Evolutionary conservation across 495 filamentous ascomycete genomes (phyloP).

Genomic region (Penicillium malachiteum): DNA sequence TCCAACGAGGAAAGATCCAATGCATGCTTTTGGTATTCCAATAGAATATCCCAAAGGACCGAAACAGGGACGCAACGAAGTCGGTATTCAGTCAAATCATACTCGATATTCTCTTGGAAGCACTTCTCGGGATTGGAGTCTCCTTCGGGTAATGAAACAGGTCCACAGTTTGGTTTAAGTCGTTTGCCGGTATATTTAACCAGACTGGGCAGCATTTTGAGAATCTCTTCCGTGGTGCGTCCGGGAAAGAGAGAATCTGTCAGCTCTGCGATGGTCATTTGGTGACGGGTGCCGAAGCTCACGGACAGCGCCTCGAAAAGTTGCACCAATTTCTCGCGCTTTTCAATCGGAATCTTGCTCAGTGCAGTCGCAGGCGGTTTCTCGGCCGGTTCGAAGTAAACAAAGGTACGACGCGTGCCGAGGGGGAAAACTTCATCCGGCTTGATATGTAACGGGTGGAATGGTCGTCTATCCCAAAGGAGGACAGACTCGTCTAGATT

Average conservation of each 20-base stretch:
- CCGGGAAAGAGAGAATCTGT: constrained; percentile 25
- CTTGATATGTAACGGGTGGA: constrained; percentile 52
- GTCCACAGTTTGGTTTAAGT: constrained; percentile 31
- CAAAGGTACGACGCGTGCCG: constrained; percentile 16
- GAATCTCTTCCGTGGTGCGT: constrained; percentile 26
- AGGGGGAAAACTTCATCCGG: constrained; percentile 57
- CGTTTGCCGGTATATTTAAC: constrained; percentile 28
- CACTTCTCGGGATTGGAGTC: constrained; percentile 19
- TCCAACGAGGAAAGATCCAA: constrained; percentile 14
- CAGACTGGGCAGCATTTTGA: constrained; percentile 34
- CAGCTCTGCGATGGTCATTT: constrained; percentile 26
- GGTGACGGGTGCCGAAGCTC: constrained; percentile 19
- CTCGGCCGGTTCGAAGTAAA: constrained; percentile 42
- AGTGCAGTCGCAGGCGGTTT: constrained; percentile 20
- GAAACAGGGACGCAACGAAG: constrained; percentile 18
- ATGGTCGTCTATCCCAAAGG: constrained; percentile 62
- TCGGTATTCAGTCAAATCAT: constrained; percentile 35
- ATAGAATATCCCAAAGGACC: constrained; percentile 32
- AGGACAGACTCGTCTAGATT: constrained; percentile 47
- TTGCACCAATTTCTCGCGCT: constrained; percentile 10
- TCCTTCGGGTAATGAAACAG: constrained; percentile 11
- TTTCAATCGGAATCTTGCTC: constrained; percentile 4
- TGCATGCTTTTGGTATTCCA: constrained; percentile 29
- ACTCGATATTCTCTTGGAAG: constrained; percentile 39
- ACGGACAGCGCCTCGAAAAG: constrained; percentile 28